These are phyloP conservation scores for Agastache rugosa DNA, from an alignment of 257 asterid species.

Conservation along the genomic window DNA sequence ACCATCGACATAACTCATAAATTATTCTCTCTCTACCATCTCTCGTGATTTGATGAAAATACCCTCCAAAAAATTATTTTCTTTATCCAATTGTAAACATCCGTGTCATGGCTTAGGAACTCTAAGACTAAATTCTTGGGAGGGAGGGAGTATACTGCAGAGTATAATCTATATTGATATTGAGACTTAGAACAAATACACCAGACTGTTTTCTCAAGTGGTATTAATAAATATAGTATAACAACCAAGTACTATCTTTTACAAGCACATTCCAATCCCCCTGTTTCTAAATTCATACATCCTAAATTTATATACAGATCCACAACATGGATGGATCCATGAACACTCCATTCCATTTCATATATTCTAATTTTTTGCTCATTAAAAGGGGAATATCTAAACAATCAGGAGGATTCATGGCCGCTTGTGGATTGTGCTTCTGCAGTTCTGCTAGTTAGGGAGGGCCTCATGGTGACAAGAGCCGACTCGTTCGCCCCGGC, in stretches of 20 bases:
- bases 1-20: no score
- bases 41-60: no score
- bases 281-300: neutral
- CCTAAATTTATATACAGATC: conserved; percentile 25
- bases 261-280: conserved; percentile 13
- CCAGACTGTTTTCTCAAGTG: neutral
- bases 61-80: no score
- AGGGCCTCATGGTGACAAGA: conserved; percentile 86
- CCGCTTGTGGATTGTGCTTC: conserved; percentile 29
- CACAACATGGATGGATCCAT: neutral
- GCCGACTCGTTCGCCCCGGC: conserved; percentile 94
- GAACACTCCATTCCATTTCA: conserved; percentile 15
- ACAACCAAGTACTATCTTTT: neutral
- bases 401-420: conserved; percentile 48
- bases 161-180: no score
- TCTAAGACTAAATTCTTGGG: no score
- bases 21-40: no score
- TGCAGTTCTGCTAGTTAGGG: conserved; percentile 69
- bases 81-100: no score
- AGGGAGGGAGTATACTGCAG: no score
- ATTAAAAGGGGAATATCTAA: neutral
- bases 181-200: no score
- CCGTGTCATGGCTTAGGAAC: no score
- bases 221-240: neutral
- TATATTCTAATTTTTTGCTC: conserved; percentile 24